Percentiles rank a stretch among this genome's conserved stretches.
Evolutionary conservation across 139 green algal genomes (phyloP).

Genomic region (Tetradesmus obliquus): DNA sequence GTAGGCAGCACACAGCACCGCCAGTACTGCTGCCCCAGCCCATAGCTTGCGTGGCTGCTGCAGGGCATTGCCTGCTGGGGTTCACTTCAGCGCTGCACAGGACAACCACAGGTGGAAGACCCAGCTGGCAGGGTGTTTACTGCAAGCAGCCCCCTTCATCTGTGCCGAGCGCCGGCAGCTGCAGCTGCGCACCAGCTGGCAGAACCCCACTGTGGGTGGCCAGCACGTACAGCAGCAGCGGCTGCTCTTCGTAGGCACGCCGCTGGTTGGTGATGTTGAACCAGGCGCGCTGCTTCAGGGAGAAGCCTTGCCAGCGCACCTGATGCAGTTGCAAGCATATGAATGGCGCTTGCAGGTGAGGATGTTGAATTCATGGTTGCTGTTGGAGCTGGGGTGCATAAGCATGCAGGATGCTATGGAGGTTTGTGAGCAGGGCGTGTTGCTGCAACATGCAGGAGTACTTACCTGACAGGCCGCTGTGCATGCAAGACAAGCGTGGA

Average conservation of each 20-base stretch:
- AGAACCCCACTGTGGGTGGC: neutral
- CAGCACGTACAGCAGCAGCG: neutral
- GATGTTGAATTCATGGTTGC: neutral
- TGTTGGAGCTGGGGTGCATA: neutral
- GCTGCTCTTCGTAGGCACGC: neutral
- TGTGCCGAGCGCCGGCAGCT: neutral
- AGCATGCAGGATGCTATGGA: too few relatives aligned
- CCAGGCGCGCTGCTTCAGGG: conserved; percentile 18
- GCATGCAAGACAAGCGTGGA: too few relatives aligned
- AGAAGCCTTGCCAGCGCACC: neutral
- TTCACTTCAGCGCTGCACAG: neutral
- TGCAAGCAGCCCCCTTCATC: neutral
- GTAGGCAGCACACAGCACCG: neutral
- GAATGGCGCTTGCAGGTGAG: neutral
- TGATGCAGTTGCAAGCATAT: neutral
- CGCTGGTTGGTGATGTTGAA: conserved; percentile 18
- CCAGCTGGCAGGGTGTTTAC: neutral
- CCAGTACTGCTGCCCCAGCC: neutral
- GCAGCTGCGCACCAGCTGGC: neutral
- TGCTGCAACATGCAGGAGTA: too few relatives aligned
- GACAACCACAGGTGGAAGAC: neutral
- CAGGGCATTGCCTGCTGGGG: neutral
- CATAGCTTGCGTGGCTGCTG: neutral
- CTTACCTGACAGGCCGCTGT: too few relatives aligned
- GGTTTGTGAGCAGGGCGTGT: too few relatives aligned